These are phyloP conservation scores for Cystobasidiopsis lactophilus DNA, from an alignment of 768 basidiomycete species.

Conservation along the genomic window DNA sequence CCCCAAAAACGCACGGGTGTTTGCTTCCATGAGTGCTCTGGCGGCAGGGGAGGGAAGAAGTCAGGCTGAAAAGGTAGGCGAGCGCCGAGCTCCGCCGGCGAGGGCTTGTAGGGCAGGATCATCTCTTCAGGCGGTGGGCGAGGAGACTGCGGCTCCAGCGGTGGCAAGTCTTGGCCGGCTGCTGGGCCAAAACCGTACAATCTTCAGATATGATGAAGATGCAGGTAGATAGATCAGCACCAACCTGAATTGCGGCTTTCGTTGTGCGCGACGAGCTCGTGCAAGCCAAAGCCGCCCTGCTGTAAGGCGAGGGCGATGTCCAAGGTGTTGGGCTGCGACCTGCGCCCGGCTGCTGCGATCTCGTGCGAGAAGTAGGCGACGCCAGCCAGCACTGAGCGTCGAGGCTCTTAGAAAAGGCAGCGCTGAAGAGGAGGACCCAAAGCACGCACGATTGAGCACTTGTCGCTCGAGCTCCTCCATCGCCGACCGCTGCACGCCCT, in stretches of 20 bases:
- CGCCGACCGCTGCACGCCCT: not conserved
- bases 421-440: not conserved
- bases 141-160: not conserved
- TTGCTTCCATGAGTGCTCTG: constrained; percentile 10
- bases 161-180: not conserved
- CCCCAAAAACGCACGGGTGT: constrained; percentile 5
- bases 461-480: not conserved
- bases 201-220: not conserved
- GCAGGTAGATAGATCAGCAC: not conserved
- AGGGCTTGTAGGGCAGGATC: not conserved
- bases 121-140: not conserved
- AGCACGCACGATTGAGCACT: not conserved
- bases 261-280: too few relatives aligned
- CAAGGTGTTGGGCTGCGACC: not conserved
- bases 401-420: not conserved
- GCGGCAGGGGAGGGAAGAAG: constrained; percentile 6
- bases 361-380: not conserved
- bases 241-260: not conserved
- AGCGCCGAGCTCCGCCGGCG: not conserved
- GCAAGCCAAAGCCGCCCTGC: not conserved
- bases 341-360: not conserved
- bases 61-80: constrained; percentile 4
- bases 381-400: not conserved
- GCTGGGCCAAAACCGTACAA: not conserved
- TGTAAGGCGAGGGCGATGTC: not conserved